These are phyloP conservation scores for Phellopilus nigrolimitatus DNA, from an alignment of 1,284 basidiomycete genomes.

Conservation along the genomic window DNA sequence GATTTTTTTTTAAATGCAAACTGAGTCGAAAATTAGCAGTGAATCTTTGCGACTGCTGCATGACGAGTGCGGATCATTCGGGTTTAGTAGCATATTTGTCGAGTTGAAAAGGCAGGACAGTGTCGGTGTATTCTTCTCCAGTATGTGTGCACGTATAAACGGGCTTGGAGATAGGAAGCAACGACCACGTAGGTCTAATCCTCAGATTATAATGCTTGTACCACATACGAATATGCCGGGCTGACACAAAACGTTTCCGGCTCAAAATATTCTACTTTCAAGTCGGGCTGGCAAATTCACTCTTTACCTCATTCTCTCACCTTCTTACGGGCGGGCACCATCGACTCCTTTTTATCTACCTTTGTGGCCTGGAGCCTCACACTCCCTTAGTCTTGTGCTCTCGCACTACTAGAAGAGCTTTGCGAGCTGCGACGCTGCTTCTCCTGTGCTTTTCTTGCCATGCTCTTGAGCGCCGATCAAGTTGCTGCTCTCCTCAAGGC, in stretches of 20 bases:
- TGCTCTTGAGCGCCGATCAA: constrained; percentile 25
- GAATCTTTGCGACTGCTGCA: too few relatives aligned
- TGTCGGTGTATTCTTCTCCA: too few relatives aligned
- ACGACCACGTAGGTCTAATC: too few relatives aligned
- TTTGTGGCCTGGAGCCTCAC: constrained; percentile 9
- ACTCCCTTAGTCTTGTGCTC: constrained; percentile 1
- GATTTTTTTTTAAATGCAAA: too few relatives aligned
- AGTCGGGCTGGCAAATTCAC: too few relatives aligned
- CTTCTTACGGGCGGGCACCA: constrained; percentile 13
- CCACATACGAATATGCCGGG: background rate
- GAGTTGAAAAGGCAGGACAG: too few relatives aligned
- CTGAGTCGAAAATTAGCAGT: too few relatives aligned
- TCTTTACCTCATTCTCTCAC: constrained; percentile 4
- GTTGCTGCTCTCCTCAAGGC: constrained; percentile 32
- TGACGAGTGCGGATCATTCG: too few relatives aligned
- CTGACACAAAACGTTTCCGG: constrained; percentile 3
- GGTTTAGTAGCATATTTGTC: too few relatives aligned
- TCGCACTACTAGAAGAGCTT: background rate
- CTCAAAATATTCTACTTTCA: background rate
- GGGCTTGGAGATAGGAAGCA: too few relatives aligned
- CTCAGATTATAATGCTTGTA: too few relatives aligned
- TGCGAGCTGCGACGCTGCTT: background rate
- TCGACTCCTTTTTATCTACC: background rate
- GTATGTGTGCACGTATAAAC: too few relatives aligned
- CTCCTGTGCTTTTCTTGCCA: constrained; percentile 7